Evolutionary conservation across 208 protist genomes (phyloP), one percentile per base, ranked within the genome.

Genomic region (Trypanosoma lewisi): DNA sequence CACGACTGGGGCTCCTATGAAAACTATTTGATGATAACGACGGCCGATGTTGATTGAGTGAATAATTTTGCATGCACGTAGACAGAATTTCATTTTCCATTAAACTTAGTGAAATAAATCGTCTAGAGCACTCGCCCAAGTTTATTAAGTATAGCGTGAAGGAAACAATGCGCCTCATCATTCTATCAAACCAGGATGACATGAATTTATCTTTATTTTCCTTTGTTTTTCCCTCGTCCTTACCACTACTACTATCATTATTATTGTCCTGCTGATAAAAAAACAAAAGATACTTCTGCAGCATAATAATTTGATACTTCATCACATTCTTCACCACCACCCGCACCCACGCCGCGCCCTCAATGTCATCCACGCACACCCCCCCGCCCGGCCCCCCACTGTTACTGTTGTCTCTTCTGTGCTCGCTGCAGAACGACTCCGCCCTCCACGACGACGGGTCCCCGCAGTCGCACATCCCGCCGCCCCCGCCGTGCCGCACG

Each of bases 391-490:
- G n/a, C n/a, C n/a, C n/a, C n/a, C n/a, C n/a, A n/a, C n/a, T n/a
- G n/a, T n/a, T n/a, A n/a, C n/a, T n/a, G n/a, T n/a, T n/a, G n/a
- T n/a, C n/a, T n/a, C n/a, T n/a, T 23, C 76, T 68, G 61, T 93
- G 83, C 0, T 62, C 61, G 2, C 49, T 73, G 63, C 84, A 93
- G 65, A 97, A 91, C 4, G 79, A 78, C 39, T 75, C 65, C 27
- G 62, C 19, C 51, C 85, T 80, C 87, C 88, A 91, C 21, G 89
- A 86, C 47, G 68, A 81, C n/a, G 85, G 77, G 70, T 98, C 95
- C 39, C 95, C 95, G 79, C 95, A 98, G 82, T 98, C 95, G 68
- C 95, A 97, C 69, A 95, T 93, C 60, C 91, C 92, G 37, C 80
- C 77, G 30, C 78, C 91, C 31, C 78, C 74, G 11, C 50, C 67